Evolutionary conservation across 371 early-diverging fungal genomes (phyloP).

Genomic region (Coemansia sp.): DNA sequence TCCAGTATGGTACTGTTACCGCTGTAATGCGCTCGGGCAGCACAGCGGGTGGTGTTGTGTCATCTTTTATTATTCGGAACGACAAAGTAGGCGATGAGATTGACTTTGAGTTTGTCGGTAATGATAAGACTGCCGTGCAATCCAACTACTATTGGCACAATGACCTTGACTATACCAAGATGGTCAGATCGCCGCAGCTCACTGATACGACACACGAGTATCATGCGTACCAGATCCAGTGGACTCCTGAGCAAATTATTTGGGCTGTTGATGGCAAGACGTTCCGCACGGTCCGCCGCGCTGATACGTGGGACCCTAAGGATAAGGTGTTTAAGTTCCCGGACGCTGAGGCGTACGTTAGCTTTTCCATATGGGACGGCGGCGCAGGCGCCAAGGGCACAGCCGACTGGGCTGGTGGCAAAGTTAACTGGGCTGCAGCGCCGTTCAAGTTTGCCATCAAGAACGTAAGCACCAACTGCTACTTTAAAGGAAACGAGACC

Average conservation of each 20-base stretch:
- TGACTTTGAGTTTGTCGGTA: constrained; percentile 69
- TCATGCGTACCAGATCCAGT: constrained; percentile 55
- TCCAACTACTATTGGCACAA: constrained; percentile 67
- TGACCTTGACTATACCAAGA: constrained; percentile 54
- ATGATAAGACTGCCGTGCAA: constrained; percentile 53
- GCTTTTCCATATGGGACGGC: constrained; percentile 74
- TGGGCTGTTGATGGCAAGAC: constrained; percentile 59
- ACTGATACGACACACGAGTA: constrained; percentile 33
- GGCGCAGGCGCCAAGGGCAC: constrained; percentile 59
- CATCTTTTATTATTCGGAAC: constrained; percentile 62
- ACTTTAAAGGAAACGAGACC: constrained; percentile 46
- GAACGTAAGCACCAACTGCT: constrained; percentile 53
- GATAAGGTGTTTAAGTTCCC: constrained; percentile 55
- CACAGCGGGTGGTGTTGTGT: constrained; percentile 59
- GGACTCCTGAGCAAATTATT: constrained; percentile 58
- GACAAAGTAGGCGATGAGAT: constrained; percentile 63
- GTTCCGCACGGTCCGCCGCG: constrained; percentile 54
- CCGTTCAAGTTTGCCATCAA: constrained; percentile 54
- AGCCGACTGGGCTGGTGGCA: constrained; percentile 64
- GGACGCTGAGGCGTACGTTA: constrained; percentile 56
- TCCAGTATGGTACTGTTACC: constrained; percentile 61
- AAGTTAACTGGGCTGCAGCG: constrained; percentile 57
- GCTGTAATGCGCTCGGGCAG: constrained; percentile 57
- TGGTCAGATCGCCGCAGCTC: constrained; percentile 36
- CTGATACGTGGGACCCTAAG: constrained; percentile 43